Evolutionary conservation across 345 rosid genomes (phyloP).

Genomic region (Lenwebbia sp.): DNA sequence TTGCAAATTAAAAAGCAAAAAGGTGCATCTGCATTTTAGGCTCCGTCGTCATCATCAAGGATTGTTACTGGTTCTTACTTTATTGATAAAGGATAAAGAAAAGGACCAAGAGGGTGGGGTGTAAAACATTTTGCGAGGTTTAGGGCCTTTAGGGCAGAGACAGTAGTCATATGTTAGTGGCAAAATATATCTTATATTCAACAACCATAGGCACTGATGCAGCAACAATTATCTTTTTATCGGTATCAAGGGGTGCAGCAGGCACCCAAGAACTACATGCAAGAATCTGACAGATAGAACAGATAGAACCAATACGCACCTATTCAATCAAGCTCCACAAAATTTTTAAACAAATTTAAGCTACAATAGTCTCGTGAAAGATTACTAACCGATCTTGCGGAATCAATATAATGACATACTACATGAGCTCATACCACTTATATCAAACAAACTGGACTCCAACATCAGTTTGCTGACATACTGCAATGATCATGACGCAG

Average conservation of each 20-base stretch:
- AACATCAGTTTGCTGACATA: neutral
- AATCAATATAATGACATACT: neutral
- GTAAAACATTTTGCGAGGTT: neutral
- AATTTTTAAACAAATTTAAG: neutral
- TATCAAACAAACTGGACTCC: neutral
- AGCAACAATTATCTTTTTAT: neutral
- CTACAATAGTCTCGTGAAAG: neutral
- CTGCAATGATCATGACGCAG: neutral
- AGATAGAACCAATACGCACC: neutral
- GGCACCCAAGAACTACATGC: neutral
- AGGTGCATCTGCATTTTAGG: neutral
- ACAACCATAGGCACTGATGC: neutral
- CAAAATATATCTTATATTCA: neutral
- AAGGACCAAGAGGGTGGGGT: neutral
- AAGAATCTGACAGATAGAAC: neutral
- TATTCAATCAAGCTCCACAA: neutral
- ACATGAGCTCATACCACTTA: neutral
- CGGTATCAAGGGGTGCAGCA: neutral
- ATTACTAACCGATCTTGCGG: neutral
- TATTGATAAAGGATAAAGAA: neutral
- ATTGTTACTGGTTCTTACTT: neutral
- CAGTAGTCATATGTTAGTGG: neutral
- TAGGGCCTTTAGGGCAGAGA: neutral
- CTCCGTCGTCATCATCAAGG: neutral
- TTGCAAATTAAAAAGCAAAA: neutral